These are phyloP conservation scores for Entomortierella lignicola DNA, from an alignment of 192 early-diverging fungal species.

Conservation along the genomic window DNA sequence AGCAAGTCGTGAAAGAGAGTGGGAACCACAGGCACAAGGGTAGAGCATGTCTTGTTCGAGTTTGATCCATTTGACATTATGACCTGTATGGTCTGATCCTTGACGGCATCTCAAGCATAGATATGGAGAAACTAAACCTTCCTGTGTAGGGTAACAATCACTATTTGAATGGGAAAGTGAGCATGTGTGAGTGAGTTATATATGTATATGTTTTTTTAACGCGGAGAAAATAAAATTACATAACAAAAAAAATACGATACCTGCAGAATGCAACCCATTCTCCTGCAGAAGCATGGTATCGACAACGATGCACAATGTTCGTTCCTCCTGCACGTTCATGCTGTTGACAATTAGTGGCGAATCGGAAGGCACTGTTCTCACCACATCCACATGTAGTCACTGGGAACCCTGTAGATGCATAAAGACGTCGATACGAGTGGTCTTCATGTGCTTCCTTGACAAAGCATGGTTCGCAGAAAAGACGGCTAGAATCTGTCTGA, in stretches of 20 bases:
- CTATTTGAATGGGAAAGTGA: not conserved
- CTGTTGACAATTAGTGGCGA: constrained; percentile 34
- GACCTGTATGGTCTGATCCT: constrained; percentile 20
- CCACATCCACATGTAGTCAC: constrained; percentile 24
- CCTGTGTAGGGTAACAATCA: constrained; percentile 19
- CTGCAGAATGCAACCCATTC: constrained; percentile 40
- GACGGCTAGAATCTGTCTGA: constrained; percentile 14
- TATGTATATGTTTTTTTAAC: not conserved
- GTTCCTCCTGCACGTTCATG: constrained; percentile 47
- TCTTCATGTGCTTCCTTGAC: constrained; percentile 37
- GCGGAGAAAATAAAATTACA: not conserved
- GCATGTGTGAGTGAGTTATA: not conserved
- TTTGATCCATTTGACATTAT: constrained; percentile 27
- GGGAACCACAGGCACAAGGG: constrained; percentile 31
- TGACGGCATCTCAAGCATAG: constrained; percentile 37
- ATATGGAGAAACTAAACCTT: constrained; percentile 2
- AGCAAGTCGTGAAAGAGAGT: constrained; percentile 2
- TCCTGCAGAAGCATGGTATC: constrained; percentile 21
- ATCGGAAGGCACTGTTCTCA: constrained; percentile 47
- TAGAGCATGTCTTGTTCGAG: constrained; percentile 1
- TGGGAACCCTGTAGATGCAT: not conserved
- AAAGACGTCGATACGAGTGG: constrained; percentile 14
- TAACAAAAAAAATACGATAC: not conserved
- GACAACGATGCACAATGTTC: constrained; percentile 33
- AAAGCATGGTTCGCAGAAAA: constrained; percentile 44